Conservation (phyloP, 805 yeast genomes). For the Kregervanrija pseudodelftensis region DNA sequence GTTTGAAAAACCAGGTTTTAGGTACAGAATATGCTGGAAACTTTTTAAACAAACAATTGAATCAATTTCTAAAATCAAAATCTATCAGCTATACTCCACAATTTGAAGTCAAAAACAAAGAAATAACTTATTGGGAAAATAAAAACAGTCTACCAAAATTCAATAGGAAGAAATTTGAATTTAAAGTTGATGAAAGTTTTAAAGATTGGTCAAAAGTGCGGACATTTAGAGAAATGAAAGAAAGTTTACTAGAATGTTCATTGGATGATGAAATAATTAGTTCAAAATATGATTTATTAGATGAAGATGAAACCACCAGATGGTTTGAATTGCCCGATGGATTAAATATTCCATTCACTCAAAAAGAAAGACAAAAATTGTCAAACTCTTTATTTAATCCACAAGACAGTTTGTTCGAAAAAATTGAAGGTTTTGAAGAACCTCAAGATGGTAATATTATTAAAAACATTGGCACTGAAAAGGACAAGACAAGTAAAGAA, state of each 20-base stretch:
- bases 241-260: slow-evolving; percentile 49
- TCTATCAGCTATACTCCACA: slow-evolving; percentile 34
- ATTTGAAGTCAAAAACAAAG: slow-evolving; percentile 45
- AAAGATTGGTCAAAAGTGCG: slow-evolving; percentile 49
- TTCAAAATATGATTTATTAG: slow-evolving; percentile 22
- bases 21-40: slow-evolving; percentile 71
- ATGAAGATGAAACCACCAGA: slow-evolving; percentile 30
- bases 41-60: slow-evolving; percentile 50
- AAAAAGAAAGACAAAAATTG: slow-evolving; percentile 49
- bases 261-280: slow-evolving; percentile 17
- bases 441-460: slow-evolving; percentile 50
- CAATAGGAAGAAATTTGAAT: slow-evolving; percentile 23
- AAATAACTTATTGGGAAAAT: slow-evolving; percentile 23
- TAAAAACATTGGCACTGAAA: slow-evolving; percentile 18
- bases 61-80: slow-evolving; percentile 30
- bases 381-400: slow-evolving; percentile 76
- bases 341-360: slow-evolving; percentile 50
- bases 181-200: slow-evolving; percentile 40
- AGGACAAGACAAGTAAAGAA: slow-evolving; percentile 41
- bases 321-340: slow-evolving; percentile 75
- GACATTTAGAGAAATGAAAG: slow-evolving; percentile 68
- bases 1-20: slow-evolving; percentile 59
- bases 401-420: slow-evolving; percentile 23
- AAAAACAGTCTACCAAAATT: slow-evolving; percentile 17
- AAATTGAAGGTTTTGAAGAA: slow-evolving; percentile 26